Evolutionary conservation across 2,329 filamentous ascomycete genomes (phyloP).

Genomic region (Alternaria sp.): DNA sequence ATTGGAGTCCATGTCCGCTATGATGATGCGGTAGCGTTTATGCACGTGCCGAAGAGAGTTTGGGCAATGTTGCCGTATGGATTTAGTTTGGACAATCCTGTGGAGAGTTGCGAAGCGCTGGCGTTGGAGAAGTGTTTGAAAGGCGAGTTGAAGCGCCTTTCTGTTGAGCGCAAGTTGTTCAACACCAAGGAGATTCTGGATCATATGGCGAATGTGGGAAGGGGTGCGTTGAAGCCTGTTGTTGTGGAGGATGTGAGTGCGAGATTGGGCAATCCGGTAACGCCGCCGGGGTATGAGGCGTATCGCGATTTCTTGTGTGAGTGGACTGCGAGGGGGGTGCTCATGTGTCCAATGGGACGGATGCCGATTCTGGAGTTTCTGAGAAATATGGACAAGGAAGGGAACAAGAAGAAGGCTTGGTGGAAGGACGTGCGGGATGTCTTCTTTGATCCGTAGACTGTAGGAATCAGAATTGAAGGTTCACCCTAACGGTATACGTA

Average conservation of each 20-base stretch:
- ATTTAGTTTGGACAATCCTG: conserved; percentile 18
- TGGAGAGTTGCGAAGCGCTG: conserved; percentile 5
- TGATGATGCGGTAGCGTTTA: conserved; percentile 12
- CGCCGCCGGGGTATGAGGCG: conserved; percentile 20
- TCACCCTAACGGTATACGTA: not conserved
- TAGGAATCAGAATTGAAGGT: not conserved
- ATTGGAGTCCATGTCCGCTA: conserved; percentile 1
- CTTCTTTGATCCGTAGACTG: not conserved
- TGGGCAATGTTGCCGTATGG: conserved; percentile 11
- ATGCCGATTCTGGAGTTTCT: conserved; percentile 14
- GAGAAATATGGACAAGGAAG: conserved; percentile 14
- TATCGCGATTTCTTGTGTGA: conserved; percentile 22
- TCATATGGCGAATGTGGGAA: conserved; percentile 14
- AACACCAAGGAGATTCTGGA: conserved; percentile 12
- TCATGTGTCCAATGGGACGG: conserved; percentile 11
- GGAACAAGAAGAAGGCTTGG: conserved; percentile 11
- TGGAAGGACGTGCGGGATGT: conserved; percentile 17
- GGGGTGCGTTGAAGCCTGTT: conserved; percentile 9
- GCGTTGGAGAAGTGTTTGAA: conserved; percentile 7
- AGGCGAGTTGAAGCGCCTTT: conserved; percentile 12
- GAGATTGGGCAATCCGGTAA: conserved; percentile 20
- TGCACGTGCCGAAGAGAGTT: conserved; percentile 10
- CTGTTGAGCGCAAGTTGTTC: not conserved
- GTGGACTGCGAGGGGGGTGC: conserved; percentile 21
- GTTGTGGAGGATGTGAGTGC: conserved; percentile 5